phyloP scores from a whole-genome alignment of 2,329 filamentous ascomycete genomes.

The Dactylella cylindrospora region DNA sequence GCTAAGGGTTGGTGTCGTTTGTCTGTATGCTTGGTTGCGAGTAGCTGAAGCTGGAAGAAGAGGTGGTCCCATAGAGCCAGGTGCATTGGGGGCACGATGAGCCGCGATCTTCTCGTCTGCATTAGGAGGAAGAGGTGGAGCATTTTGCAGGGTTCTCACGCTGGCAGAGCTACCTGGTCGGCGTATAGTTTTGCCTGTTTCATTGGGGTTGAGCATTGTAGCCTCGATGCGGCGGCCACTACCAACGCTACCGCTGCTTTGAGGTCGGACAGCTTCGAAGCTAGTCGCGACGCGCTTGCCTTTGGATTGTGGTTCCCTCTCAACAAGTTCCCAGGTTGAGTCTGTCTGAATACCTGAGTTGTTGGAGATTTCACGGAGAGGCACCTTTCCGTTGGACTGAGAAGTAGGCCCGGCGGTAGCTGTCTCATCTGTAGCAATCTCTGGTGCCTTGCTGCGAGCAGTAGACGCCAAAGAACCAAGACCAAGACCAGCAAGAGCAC shows the following conservation, averaged over 20 bases:
- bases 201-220: conserved; percentile 5
- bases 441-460: conserved; percentile 22
- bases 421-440: conserved; percentile 37
- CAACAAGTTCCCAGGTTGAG: conserved; percentile 78
- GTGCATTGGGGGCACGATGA: conserved; percentile 59
- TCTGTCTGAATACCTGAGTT: conserved; percentile 78
- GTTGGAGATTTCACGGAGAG: conserved; percentile 36
- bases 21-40: conserved; percentile 48
- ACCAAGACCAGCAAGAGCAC: conserved; percentile 13
- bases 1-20: conserved; percentile 43
- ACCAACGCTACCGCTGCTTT: conserved; percentile 42
- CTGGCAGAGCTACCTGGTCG: conserved; percentile 76
- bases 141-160: conserved; percentile 53
- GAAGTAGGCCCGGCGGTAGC: conserved; percentile 28
- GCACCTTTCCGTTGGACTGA: conserved; percentile 32
- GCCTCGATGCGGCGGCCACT: conserved; percentile 18
- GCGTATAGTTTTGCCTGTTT: conserved; percentile 51
- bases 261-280: conserved; percentile 38
- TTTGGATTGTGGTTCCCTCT: conserved; percentile 56
- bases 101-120: conserved; percentile 83
- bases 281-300: conserved; percentile 44
- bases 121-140: conserved; percentile 70
- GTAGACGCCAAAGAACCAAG: conserved; percentile 13
- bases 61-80: conserved; percentile 77
- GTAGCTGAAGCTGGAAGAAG: conserved; percentile 75